Conservation (phyloP, 2,329 filamentous ascomycete genomes). For the Scopulariopsis brevicaulis region DNA sequence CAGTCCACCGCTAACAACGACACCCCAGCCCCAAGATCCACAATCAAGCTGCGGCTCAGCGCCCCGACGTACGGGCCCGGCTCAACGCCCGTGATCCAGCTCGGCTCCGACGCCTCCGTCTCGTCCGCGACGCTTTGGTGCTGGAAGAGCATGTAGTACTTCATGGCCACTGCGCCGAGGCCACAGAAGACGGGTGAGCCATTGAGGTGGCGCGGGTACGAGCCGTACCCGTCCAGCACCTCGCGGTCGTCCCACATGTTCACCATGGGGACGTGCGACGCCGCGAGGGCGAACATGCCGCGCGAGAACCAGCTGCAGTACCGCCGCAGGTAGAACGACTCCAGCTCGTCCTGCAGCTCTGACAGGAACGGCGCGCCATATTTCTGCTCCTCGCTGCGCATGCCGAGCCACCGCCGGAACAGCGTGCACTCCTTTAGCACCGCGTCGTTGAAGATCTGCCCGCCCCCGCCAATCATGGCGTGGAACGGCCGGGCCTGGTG, state of each 20-base stretch:
- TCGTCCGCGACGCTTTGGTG: slow-evolving; percentile 82
- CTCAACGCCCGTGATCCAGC: slow-evolving; percentile 71
- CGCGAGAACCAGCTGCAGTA: slow-evolving; percentile 96
- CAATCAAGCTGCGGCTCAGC: slow-evolving; percentile 72
- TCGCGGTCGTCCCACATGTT: slow-evolving; percentile 98
- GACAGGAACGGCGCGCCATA: slow-evolving; percentile 65
- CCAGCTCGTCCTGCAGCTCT: slow-evolving; percentile 80
- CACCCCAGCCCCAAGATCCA: slow-evolving; percentile 68
- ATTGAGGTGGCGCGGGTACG: slow-evolving; percentile 89
- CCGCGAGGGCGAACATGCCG: slow-evolving; percentile 85
- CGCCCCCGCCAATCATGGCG: slow-evolving; percentile 94
- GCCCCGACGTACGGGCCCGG: slow-evolving; percentile 88
- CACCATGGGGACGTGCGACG: slow-evolving; percentile 92
- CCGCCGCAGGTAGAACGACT: slow-evolving; percentile 75
- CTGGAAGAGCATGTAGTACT: slow-evolving; percentile 98
- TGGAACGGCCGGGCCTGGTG: slow-evolving; percentile 92
- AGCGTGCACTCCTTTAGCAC: slow-evolving; percentile 63
- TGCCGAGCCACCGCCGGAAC: slow-evolving; percentile 77
- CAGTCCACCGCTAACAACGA: slow-evolving; percentile 83
- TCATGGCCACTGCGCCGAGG: slow-evolving; percentile 84
- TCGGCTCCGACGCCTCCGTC: slow-evolving; percentile 73
- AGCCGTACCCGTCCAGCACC: slow-evolving; percentile 84
- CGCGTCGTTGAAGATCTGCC: slow-evolving; percentile 92
- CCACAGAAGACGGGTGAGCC: slow-evolving; percentile 80
- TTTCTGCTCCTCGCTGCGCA: slow-evolving; percentile 71